Evolutionary conservation across 345 rosid genomes (phyloP).

Genomic region (Eucalyptus cloeziana): DNA sequence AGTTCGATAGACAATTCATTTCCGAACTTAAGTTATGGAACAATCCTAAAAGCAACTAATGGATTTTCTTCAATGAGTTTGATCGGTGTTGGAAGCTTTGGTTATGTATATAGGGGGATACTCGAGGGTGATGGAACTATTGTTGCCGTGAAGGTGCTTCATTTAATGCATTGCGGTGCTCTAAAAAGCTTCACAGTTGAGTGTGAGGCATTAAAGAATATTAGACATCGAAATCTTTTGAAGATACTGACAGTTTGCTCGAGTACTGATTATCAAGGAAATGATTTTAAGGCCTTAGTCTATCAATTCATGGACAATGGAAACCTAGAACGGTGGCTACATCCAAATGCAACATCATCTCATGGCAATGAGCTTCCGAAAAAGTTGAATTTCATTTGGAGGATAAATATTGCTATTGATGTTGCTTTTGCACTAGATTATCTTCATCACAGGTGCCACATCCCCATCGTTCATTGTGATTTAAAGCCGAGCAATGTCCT

Average conservation of each 20-base stretch:
- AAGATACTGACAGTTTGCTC: neutral
- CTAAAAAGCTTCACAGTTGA: neutral
- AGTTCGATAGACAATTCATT: neutral
- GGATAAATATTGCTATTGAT: neutral
- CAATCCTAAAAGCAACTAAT: neutral
- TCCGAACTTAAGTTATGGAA: too few relatives aligned
- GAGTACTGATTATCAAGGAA: neutral
- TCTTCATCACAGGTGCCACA: neutral
- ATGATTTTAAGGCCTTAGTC: neutral
- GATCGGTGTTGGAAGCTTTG: neutral
- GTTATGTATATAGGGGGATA: neutral
- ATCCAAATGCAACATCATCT: neutral
- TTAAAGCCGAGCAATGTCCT: neutral
- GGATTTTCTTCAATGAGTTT: neutral
- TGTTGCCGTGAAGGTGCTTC: neutral
- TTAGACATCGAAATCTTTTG: neutral
- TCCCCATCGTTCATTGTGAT: neutral
- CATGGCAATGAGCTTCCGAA: neutral
- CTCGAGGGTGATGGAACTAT: fast-evolving
- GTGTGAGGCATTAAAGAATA: neutral
- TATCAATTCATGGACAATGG: neutral
- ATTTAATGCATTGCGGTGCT: neutral
- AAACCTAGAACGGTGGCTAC: fast-evolving
- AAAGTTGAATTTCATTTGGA: too few relatives aligned
- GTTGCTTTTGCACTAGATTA: neutral